A percentile compares a stretch with the other conserved stretches of the same genome.
Conservation (phyloP, 768 basidiomycete species). For the Russula virescens region DNA sequence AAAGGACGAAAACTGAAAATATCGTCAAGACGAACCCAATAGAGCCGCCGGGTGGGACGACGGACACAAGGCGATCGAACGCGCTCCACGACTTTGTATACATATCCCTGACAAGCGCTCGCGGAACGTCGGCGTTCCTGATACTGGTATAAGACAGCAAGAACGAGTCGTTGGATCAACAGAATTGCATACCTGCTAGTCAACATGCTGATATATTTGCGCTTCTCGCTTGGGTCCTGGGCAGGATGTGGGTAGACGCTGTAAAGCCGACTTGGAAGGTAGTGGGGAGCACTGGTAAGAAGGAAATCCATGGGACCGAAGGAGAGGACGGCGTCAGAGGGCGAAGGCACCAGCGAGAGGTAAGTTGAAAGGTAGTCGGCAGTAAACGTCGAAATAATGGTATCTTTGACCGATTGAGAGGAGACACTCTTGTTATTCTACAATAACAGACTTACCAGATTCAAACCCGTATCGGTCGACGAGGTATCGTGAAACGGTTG, state of each 20-base stretch:
- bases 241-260: conserved; percentile 76
- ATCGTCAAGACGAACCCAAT: conserved; percentile 56
- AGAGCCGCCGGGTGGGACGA: conserved; percentile 86
- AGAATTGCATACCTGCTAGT: conserved; percentile 60
- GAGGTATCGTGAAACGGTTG: conserved; percentile 66
- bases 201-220: conserved; percentile 66
- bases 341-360: conserved; percentile 66
- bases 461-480: conserved; percentile 80
- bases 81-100: conserved; percentile 93
- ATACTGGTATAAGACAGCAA: not conserved
- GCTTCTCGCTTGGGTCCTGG: conserved; percentile 67
- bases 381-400: conserved; percentile 69
- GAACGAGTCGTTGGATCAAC: not conserved
- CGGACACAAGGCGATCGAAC: conserved; percentile 81
- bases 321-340: conserved; percentile 68
- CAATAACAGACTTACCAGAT: conserved; percentile 40
- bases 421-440: not conserved
- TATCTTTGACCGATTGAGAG: conserved; percentile 44
- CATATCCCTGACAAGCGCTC: conserved; percentile 82
- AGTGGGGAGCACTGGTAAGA: conserved; percentile 69
- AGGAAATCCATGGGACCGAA: conserved; percentile 80
- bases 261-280: conserved; percentile 69
- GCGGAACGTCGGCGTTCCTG: conserved; percentile 80
- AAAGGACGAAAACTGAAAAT: conserved; percentile 8
- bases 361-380: conserved; percentile 72